These are phyloP conservation scores for Pseudognaphalium luteoalbum DNA, from an alignment of 129 eudicot genomes.

Conservation along the genomic window DNA sequence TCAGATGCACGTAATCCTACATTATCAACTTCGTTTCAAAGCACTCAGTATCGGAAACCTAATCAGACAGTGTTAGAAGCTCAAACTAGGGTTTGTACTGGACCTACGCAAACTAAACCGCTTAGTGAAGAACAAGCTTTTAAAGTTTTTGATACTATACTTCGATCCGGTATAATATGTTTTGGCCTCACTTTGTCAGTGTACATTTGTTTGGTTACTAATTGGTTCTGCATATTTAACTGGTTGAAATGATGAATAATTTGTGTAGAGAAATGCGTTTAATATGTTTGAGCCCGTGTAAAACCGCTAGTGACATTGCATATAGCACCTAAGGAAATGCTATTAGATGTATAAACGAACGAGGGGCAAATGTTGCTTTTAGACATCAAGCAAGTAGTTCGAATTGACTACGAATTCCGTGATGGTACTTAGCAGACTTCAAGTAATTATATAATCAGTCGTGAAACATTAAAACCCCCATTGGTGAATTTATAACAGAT, in stretches of 20 bases:
- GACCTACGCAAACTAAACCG: slow-evolving; percentile 92
- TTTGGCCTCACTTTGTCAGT: not conserved
- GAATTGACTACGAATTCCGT: not conserved
- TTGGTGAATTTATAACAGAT: not conserved
- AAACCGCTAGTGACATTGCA: not conserved
- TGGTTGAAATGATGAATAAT: not conserved
- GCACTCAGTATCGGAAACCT: slow-evolving; percentile 43
- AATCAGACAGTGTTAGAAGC: slow-evolving; percentile 92
- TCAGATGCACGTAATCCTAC: slow-evolving; percentile 65
- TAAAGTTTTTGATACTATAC: slow-evolving; percentile 79
- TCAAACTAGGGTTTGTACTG: slow-evolving; percentile 95
- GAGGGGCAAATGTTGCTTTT: not conserved
- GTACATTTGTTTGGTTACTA: not conserved
- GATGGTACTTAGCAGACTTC: not conserved
- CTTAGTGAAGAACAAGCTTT: slow-evolving; percentile 85
- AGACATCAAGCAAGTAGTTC: not conserved
- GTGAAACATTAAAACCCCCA: not conserved
- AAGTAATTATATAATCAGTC: not conserved
- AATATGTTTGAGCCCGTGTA: slow-evolving; percentile 1
- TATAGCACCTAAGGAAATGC: not conserved
- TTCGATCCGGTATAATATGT: slow-evolving; percentile 2
- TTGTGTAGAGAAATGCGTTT: not conserved
- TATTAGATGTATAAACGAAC: not conserved
- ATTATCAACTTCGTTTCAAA: slow-evolving; percentile 68
- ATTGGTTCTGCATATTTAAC: not conserved